A percentile compares a stretch with the other conserved stretches of the same genome.
Conservation (phyloP, 1,139 yeast species). For the Zygosaccharomyces sapae region DNA sequence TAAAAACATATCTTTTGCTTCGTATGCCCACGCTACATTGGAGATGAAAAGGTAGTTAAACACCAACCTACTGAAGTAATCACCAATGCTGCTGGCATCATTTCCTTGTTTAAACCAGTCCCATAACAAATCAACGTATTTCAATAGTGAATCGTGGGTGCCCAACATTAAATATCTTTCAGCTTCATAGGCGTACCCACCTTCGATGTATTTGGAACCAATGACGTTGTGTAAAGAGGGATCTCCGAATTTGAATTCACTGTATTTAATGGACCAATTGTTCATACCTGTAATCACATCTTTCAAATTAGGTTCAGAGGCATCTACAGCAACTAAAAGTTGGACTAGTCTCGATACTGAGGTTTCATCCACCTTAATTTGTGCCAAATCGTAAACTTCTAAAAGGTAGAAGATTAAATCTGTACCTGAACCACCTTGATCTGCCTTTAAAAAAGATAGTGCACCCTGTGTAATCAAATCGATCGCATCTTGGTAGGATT, state of each 20-base stretch:
- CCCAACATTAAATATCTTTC: slow-evolving; percentile 67
- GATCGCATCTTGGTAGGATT: slow-evolving; percentile 64
- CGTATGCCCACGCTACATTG: slow-evolving; percentile 56
- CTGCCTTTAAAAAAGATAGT: slow-evolving; percentile 58
- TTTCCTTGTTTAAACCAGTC: slow-evolving; percentile 49
- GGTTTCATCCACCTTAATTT: slow-evolving; percentile 43
- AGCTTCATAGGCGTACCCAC: slow-evolving; percentile 43
- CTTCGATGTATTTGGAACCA: slow-evolving; percentile 57
- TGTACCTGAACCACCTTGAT: slow-evolving; percentile 74
- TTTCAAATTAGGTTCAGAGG: slow-evolving; percentile 61
- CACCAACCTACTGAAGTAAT: slow-evolving; percentile 58
- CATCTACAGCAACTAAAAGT: slow-evolving; percentile 32
- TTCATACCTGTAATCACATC: slow-evolving; percentile 62
- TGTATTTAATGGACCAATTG: slow-evolving; percentile 57
- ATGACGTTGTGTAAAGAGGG: slow-evolving; percentile 68
- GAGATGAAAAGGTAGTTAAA: slow-evolving; percentile 64
- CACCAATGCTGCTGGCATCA: slow-evolving; percentile 44
- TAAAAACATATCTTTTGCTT: slow-evolving; percentile 37
- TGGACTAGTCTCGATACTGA: slow-evolving; percentile 39
- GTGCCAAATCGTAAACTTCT: slow-evolving; percentile 59
- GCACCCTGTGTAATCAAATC: slow-evolving; percentile 72
- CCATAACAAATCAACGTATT: slow-evolving; percentile 52
- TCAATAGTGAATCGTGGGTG: slow-evolving; percentile 52
- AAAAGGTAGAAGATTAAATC: slow-evolving; percentile 72
- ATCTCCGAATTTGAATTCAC: slow-evolving; percentile 62